Evolutionary conservation across 139 green algal species (phyloP), one percentile per base, ranked within the genome.

Genomic region (Raphidocelis subcapitata): DNA sequence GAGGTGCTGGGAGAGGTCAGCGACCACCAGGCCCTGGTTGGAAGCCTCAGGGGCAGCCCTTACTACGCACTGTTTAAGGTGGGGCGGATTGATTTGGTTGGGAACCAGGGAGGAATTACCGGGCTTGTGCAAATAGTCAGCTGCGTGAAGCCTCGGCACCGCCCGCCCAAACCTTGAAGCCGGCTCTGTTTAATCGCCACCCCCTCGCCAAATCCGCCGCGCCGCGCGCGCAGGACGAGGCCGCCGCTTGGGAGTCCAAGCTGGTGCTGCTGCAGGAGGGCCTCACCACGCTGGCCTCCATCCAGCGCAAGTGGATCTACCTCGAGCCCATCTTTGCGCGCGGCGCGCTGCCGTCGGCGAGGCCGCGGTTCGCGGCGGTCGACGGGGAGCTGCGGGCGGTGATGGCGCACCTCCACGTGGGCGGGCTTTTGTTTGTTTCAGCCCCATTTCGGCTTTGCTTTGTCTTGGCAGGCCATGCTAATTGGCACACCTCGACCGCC

Each of bases 291-390:
- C 82, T 95, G 5, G 89, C 92, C 64, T 67, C 78, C 65, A 86
- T 94, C 51, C 91, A 96, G 80, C 81, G 91, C 32, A 87, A 89
- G 57, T 95, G 90, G 90, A 80, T 95, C 31, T 96, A 96, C 77
- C 80, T 96, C 59, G 84, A 94, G 82, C 91, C 91, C 52, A 91
- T 96, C 59, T 95, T 95, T 75, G 82, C 76, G 16, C 74, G 89
- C 20, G 90, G 90, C 14, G 91, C 91, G 20, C 72, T 96, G 76
- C 91, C 91, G 0, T 71, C 84, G 16, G 83, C 94, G 71, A 82
- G 90, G 75, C 51, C 70, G 26, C 82, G 89, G 33, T 96, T 96
- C 81, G 64, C 76, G 36, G 84, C 88, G 49, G 87, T 95, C 54
- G 91, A 96, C 54, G 81, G 89, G 31, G 85, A 93, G 64, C 95